A percentile compares a stretch with the other conserved stretches of the same genome.
Conservation (phyloP, 257 asterid genomes). For the Solanum lignicaule region DNA sequence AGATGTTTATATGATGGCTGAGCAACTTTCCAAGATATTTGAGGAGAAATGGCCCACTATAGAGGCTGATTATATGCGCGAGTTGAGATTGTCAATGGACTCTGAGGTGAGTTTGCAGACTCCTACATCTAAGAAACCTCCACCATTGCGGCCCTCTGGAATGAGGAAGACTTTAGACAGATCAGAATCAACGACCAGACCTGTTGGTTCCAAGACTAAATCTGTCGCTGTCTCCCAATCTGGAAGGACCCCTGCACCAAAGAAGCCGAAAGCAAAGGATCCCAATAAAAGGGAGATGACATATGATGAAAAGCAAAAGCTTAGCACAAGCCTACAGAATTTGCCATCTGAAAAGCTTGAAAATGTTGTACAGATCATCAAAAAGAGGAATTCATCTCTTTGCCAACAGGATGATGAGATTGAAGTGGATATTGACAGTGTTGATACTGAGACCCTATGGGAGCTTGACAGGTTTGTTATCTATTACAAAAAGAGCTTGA, state of each 20-base stretch:
- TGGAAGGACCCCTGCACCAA: slow-evolving; percentile 35
- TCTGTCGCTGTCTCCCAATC: slow-evolving; percentile 19
- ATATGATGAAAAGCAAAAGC: slow-evolving; percentile 83
- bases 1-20: slow-evolving; percentile 83
- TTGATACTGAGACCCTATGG: slow-evolving; percentile 92
- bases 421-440: slow-evolving; percentile 84
- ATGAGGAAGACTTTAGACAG: slow-evolving; percentile 19
- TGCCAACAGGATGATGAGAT: slow-evolving; percentile 85
- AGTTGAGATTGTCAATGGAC: slow-evolving; percentile 28
- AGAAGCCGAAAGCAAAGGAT: slow-evolving; percentile 90
- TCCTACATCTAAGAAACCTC: slow-evolving; percentile 46
- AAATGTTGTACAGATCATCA: slow-evolving; percentile 64
- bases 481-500: slow-evolving; percentile 59
- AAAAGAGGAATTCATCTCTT: slow-evolving; percentile 67
- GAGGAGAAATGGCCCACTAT: slow-evolving; percentile 60
- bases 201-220: slow-evolving; percentile 33
- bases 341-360: slow-evolving; percentile 90
- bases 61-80: slow-evolving; percentile 47
- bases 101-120: slow-evolving; percentile 32
- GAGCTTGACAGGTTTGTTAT: slow-evolving; percentile 91
- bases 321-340: slow-evolving; percentile 58
- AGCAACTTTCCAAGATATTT: slow-evolving; percentile 46
- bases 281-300: slow-evolving; percentile 90
- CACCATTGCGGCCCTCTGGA: slow-evolving; percentile 24
- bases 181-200: slow-evolving; percentile 24